Percentiles rank a stretch among this genome's conserved stretches.
Evolutionary conservation across 2,329 filamentous ascomycete genomes (phyloP).

Genomic region (Colletotrichum nymphaeae): DNA sequence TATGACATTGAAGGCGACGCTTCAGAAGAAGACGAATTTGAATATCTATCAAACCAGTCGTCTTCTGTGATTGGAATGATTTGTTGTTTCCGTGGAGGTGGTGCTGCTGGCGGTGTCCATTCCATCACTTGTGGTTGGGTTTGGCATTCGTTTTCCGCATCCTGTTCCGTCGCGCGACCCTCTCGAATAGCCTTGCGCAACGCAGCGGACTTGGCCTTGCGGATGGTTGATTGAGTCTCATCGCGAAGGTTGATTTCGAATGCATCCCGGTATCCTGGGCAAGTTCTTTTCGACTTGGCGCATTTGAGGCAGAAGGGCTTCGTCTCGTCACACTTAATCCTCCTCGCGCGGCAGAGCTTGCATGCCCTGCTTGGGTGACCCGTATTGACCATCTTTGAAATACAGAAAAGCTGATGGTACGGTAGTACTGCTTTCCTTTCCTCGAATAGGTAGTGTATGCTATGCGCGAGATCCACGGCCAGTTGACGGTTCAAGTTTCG

Average conservation of each 20-base stretch:
- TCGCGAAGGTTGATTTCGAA: conserved; percentile 38
- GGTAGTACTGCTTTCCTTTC: not conserved
- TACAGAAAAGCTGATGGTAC: not conserved
- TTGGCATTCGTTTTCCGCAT: conserved; percentile 16
- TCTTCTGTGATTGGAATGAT: conserved; percentile 25
- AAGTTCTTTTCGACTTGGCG: conserved; percentile 39
- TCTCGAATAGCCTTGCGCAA: conserved; percentile 32
- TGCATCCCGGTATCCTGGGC: conserved; percentile 35
- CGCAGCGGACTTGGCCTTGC: conserved; percentile 36
- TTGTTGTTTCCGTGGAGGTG: conserved; percentile 21
- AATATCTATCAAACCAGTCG: conserved; percentile 30
- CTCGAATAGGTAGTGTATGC: not conserved
- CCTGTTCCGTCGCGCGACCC: conserved; percentile 26
- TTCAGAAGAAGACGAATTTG: conserved; percentile 23
- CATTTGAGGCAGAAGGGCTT: conserved; percentile 48
- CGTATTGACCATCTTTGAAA: conserved; percentile 34
- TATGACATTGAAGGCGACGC: conserved; percentile 34
- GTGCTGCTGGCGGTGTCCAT: conserved; percentile 28
- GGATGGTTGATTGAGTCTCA: conserved; percentile 37
- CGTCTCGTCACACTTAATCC: conserved; percentile 50
- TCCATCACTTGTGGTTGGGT: conserved; percentile 14
- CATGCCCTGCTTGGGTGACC: conserved; percentile 36
- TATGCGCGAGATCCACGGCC: not conserved
- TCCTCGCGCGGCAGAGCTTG: conserved; percentile 46
- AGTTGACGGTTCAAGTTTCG: conserved; percentile 7